Percentiles rank a stretch among this genome's conserved stretches.
Conservation (phyloP, 1,284 basidiomycete species). For the Rhodotorula sp. region DNA sequence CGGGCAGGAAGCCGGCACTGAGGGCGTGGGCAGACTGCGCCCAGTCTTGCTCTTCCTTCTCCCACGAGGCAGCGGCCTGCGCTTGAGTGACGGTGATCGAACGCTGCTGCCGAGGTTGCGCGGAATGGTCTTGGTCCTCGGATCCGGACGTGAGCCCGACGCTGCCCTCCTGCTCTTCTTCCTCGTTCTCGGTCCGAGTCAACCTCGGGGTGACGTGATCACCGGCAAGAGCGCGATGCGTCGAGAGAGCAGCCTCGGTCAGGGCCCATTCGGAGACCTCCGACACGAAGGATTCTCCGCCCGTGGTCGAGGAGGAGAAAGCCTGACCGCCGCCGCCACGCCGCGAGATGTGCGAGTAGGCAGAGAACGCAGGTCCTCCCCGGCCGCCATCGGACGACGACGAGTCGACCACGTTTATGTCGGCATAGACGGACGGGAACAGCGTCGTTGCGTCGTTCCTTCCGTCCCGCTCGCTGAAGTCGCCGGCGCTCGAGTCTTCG, state of each 20-base stretch:
- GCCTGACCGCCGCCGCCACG: not conserved
- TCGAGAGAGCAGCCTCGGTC: constrained; percentile 12
- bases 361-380: not conserved
- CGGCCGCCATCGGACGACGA: not conserved
- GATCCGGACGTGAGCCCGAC: constrained; percentile 18
- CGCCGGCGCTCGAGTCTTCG: not conserved
- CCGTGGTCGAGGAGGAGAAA: not conserved
- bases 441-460: not conserved
- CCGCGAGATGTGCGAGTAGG: not conserved
- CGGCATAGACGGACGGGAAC: constrained; percentile 10
- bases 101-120: not conserved
- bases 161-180: constrained; percentile 6
- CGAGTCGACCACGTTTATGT: not conserved
- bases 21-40: constrained; percentile 9
- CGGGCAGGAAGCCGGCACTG: constrained; percentile 4
- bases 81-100: not conserved
- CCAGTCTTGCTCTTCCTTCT: constrained; percentile 12
- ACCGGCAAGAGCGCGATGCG: not conserved
- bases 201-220: not conserved
- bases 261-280: constrained; percentile 2
- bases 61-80: not conserved
- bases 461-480: not conserved
- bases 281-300: not conserved
- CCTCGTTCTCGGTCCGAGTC: not conserved
- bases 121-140: constrained; percentile 1